These are phyloP conservation scores for Escallonia rubra DNA, from an alignment of 129 eudicot species.

Conservation along the genomic window DNA sequence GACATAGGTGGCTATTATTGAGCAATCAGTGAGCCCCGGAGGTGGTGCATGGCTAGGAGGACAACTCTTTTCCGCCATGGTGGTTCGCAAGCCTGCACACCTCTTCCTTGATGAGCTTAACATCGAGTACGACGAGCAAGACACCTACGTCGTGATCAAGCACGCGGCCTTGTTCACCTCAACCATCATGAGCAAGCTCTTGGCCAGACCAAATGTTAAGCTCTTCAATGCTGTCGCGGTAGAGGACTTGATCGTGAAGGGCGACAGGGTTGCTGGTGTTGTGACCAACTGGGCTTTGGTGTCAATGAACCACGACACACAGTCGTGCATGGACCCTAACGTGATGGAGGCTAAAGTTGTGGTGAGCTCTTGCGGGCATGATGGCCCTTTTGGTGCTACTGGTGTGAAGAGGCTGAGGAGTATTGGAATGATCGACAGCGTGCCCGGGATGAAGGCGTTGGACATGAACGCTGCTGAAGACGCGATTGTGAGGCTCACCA, in stretches of 20 bases:
- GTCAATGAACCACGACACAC: conserved; percentile 77
- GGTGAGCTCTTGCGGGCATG: conserved; percentile 81
- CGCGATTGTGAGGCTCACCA: conserved; percentile 57
- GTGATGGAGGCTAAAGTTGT: conserved; percentile 83
- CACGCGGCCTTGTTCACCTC: conserved; percentile 83
- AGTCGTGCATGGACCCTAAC: conserved; percentile 82
- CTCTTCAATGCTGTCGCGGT: conserved; percentile 83
- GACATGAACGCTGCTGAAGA: conserved; percentile 86
- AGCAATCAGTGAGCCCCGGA: conserved; percentile 88
- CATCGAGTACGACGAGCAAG: conserved; percentile 67
- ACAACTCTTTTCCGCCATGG: conserved; percentile 83
- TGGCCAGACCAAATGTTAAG: conserved; percentile 76
- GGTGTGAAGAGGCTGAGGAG: conserved; percentile 69
- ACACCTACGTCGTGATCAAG: conserved; percentile 65
- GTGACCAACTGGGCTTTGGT: conserved; percentile 87
- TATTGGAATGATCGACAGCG: conserved; percentile 64
- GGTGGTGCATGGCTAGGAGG: conserved; percentile 92
- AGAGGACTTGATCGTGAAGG: conserved; percentile 71
- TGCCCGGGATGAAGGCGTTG: conserved; percentile 76
- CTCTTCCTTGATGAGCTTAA: conserved; percentile 66
- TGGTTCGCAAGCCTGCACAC: conserved; percentile 76
- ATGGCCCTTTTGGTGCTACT: conserved; percentile 86
- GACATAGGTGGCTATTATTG: conserved; percentile 53
- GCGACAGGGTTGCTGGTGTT: conserved; percentile 57
- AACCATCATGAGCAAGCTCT: conserved; percentile 73